These are phyloP conservation scores for Leonotis leonurus DNA, from an alignment of 257 asterid species.

Conservation along the genomic window DNA sequence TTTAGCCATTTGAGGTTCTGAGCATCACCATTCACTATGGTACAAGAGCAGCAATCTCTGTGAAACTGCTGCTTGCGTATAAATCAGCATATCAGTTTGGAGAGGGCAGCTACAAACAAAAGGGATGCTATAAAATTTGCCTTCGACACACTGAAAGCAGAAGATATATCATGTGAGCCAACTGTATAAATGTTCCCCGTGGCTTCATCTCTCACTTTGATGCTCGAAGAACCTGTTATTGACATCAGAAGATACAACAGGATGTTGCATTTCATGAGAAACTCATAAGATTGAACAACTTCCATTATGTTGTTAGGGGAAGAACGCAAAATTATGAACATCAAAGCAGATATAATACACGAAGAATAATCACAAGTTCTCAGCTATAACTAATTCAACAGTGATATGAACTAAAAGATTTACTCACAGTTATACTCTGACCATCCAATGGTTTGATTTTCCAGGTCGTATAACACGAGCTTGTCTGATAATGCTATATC, in stretches of 20 bases:
- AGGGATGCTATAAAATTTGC: conserved; percentile 31
- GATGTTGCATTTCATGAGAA: not conserved
- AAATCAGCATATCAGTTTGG: conserved; percentile 30
- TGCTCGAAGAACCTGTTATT: conserved; percentile 55
- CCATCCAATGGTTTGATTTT: conserved; percentile 78
- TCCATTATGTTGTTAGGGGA: not conserved
- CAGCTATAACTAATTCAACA: too few species aligned
- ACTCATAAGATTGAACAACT: not conserved
- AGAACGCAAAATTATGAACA: not conserved
- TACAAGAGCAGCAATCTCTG: conserved; percentile 6
- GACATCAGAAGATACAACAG: not conserved
- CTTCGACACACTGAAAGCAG: conserved; percentile 26
- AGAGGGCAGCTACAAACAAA: conserved; percentile 27
- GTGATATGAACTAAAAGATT: not conserved
- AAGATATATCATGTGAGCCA: conserved; percentile 49
- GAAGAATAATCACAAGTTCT: too few species aligned
- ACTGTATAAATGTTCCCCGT: conserved; percentile 49
- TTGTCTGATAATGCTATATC: conserved; percentile 58
- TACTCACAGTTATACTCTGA: conserved; percentile 65
- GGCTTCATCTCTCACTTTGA: conserved; percentile 60
- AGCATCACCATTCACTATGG: too few species aligned
- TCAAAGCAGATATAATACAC: too few species aligned
- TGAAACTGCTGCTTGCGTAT: conserved; percentile 3
- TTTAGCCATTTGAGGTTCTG: not conserved
- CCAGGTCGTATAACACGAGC: conserved; percentile 71